Evolutionary conservation across 805 yeast species (phyloP).

Genomic region (Lipomyces mesembrius): DNA sequence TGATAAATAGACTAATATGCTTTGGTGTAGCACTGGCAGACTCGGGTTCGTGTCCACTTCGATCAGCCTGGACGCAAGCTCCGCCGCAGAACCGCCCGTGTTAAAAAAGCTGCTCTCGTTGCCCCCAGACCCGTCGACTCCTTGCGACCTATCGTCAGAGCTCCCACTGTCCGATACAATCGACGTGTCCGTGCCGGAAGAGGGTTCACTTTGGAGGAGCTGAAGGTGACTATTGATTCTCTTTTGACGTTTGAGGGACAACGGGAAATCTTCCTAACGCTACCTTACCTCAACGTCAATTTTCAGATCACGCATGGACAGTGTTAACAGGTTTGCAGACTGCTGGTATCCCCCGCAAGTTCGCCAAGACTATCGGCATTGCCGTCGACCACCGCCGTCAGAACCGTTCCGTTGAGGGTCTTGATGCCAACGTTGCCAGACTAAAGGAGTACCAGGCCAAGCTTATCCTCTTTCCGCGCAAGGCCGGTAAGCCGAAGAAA

Average conservation of each 20-base stretch:
- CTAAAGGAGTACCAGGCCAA: constrained; percentile 94
- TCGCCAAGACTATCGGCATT: constrained; percentile 98
- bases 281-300: neutral
- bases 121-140: constrained; percentile 98
- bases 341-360: constrained; percentile 89
- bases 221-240: constrained; percentile 54
- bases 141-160: constrained; percentile 97
- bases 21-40: constrained; percentile 86
- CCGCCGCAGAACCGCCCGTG: constrained; percentile 94
- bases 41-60: constrained; percentile 98
- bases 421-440: constrained; percentile 93
- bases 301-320: neutral
- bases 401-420: constrained; percentile 95
- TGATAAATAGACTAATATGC: neutral
- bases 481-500: constrained; percentile 65
- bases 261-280: neutral
- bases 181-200: constrained; percentile 99
- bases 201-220: constrained; percentile 97
- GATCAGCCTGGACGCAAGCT: constrained; percentile 99
- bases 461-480: constrained; percentile 94
- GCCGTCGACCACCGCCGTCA: constrained; percentile 99
- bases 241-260: neutral
- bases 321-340: constrained; percentile 50
- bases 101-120: constrained; percentile 86
- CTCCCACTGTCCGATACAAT: constrained; percentile 99